Percentiles rank a stretch among this genome's conserved stretches.
phyloP scores from a whole-genome alignment of 2,329 filamentous ascomycete genomes.

The Alternaria postmessia region DNA sequence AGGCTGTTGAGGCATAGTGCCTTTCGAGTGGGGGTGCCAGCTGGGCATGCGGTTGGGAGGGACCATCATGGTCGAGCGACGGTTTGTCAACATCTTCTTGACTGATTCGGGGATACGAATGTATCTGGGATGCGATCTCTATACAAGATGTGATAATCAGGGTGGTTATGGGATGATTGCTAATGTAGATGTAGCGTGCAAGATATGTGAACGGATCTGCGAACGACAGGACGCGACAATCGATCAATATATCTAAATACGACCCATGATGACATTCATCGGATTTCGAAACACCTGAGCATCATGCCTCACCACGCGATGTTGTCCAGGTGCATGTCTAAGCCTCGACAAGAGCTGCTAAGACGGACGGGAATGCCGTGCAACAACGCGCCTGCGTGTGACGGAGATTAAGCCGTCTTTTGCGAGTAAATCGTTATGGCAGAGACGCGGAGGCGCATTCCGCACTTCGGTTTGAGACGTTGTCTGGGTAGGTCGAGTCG shows the following conservation, averaged over 20 bases:
- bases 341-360: slow-evolving; percentile 23
- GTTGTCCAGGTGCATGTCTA: slow-evolving; percentile 21
- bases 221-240: slow-evolving; percentile 10
- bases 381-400: slow-evolving; percentile 10
- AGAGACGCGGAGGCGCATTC: slow-evolving; percentile 25
- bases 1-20: slow-evolving; percentile 17
- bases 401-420: slow-evolving; percentile 14
- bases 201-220: not conserved
- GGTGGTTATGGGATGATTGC: not conserved
- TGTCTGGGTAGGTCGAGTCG: slow-evolving; percentile 23
- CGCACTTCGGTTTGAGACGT: slow-evolving; percentile 19
- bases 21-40: slow-evolving; percentile 36
- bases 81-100: slow-evolving; percentile 45
- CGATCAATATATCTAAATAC: slow-evolving; percentile 28
- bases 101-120: not conserved
- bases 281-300: slow-evolving; percentile 36
- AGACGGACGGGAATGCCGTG: slow-evolving; percentile 26
- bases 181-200: not conserved
- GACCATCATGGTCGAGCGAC: slow-evolving; percentile 48
- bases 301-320: slow-evolving; percentile 30
- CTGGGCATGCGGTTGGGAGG: slow-evolving; percentile 34
- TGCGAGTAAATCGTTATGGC: slow-evolving; percentile 7
- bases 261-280: slow-evolving; percentile 17
- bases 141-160: not conserved
- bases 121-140: not conserved